Conservation (phyloP, 2,329 filamentous ascomycete species). For the Colletotrichum sp. region DNA sequence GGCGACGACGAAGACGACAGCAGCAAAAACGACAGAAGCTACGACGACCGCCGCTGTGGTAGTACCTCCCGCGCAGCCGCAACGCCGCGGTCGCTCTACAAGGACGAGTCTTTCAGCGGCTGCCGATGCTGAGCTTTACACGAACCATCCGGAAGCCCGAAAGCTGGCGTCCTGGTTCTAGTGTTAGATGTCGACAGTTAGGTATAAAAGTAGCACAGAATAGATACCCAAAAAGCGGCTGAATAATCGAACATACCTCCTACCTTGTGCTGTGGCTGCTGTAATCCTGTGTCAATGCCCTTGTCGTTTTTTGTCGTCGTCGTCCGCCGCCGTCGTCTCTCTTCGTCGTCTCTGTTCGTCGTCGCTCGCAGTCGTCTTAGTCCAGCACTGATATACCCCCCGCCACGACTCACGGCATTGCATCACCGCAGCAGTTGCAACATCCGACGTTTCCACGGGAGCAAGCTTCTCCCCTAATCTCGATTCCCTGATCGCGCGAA, state of each 20-base stretch:
- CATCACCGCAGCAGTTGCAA: neutral
- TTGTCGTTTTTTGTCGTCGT: neutral
- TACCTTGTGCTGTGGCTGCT: neutral
- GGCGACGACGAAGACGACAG: neutral
- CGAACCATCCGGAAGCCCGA: neutral
- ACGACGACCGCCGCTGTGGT: neutral
- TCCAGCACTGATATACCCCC: neutral
- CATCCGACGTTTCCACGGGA: neutral
- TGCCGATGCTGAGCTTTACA: neutral
- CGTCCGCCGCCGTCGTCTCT: neutral
- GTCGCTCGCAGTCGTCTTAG: neutral
- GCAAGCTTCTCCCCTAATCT: neutral
- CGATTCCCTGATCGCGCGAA: neutral
- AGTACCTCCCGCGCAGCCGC: neutral
- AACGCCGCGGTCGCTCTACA: neutral
- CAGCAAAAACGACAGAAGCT: neutral
- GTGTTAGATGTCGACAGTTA: neutral
- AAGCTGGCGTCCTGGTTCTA: neutral
- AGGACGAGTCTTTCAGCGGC: neutral
- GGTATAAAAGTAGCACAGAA: neutral
- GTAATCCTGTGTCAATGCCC: neutral
- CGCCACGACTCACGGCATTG: neutral
- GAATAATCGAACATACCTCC: neutral
- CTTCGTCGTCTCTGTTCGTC: neutral
- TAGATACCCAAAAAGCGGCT: neutral